Conservation (phyloP, 345 rosid genomes). For the Eucalyptus erythrocorys region DNA sequence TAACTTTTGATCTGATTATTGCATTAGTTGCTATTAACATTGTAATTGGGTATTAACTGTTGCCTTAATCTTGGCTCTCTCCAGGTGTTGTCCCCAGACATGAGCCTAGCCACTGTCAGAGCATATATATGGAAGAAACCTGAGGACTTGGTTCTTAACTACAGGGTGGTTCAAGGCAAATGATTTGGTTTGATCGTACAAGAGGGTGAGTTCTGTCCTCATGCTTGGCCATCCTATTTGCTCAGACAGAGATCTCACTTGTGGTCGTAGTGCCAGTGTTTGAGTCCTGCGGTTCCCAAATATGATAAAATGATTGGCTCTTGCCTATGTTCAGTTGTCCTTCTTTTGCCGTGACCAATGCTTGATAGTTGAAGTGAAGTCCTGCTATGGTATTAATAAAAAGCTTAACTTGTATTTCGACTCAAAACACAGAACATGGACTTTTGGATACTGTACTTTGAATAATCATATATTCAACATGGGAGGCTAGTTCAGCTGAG, state of each 20-base stretch:
- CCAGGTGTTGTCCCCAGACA: conserved; percentile 89
- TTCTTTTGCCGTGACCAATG: not conserved
- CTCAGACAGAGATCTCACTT: not conserved
- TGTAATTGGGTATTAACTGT: not conserved
- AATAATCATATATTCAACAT: not conserved
- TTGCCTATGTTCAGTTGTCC: not conserved
- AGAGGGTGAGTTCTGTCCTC: not conserved
- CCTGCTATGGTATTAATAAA: not conserved
- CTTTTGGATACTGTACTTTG: not conserved
- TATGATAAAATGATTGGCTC: not conserved
- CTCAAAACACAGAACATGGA: not conserved
- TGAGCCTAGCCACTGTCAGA: conserved; percentile 96
- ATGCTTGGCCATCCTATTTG: not conserved
- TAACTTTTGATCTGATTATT: not conserved
- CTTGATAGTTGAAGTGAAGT: not conserved
- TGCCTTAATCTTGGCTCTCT: not conserved
- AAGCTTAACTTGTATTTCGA: not conserved
- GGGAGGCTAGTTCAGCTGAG: not conserved
- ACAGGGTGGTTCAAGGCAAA: conserved; percentile 67
- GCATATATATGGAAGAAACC: conserved; percentile 96
- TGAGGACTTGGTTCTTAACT: conserved; percentile 89
- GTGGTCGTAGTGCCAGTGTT: not conserved
- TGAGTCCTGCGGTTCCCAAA: not conserved
- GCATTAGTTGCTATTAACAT: not conserved
- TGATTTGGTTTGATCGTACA: conserved; percentile 15